phyloP scores from a whole-genome alignment of 2,329 filamentous ascomycete species.

The Aspergillus pseudonomiae region DNA sequence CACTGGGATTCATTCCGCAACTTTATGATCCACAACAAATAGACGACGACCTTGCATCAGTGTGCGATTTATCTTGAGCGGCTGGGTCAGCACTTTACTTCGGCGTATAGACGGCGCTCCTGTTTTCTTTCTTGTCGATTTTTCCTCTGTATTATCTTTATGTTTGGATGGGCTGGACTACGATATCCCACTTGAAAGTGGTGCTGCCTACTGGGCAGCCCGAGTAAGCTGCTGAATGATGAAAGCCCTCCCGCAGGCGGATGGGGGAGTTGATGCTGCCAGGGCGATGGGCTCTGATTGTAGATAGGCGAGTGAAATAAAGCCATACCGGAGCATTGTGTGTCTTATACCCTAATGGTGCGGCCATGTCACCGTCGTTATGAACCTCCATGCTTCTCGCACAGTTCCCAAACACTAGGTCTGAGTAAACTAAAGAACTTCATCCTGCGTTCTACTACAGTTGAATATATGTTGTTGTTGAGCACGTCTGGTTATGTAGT shows the following conservation, averaged over 20 bases:
- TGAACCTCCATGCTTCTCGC: background rate
- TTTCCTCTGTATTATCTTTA: conserved; percentile 18
- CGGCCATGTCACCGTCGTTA: background rate
- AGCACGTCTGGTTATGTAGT: no score
- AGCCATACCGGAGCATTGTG: background rate
- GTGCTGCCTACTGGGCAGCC: background rate
- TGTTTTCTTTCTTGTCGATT: conserved; percentile 15
- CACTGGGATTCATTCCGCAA: conserved; percentile 85
- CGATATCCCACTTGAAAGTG: background rate
- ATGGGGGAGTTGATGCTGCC: conserved; percentile 12
- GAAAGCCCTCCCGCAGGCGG: conserved; percentile 19
- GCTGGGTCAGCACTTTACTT: conserved; percentile 3
- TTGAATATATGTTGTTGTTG: no score
- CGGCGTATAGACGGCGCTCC: conserved; percentile 26
- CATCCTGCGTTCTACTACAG: no score
- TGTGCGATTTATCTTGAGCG: conserved; percentile 6
- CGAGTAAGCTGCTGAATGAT: background rate
- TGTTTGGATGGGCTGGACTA: conserved; percentile 3
- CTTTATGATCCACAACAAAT: conserved; percentile 82
- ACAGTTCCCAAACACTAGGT: background rate
- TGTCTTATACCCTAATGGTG: background rate
- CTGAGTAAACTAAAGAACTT: no score
- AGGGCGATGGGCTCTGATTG: conserved; percentile 3
- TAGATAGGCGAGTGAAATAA: conserved; percentile 3
- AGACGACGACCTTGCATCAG: conserved; percentile 15